Conservation (phyloP, 2,329 filamentous ascomycete genomes). For the Paraphoma chrysanthemicola region DNA sequence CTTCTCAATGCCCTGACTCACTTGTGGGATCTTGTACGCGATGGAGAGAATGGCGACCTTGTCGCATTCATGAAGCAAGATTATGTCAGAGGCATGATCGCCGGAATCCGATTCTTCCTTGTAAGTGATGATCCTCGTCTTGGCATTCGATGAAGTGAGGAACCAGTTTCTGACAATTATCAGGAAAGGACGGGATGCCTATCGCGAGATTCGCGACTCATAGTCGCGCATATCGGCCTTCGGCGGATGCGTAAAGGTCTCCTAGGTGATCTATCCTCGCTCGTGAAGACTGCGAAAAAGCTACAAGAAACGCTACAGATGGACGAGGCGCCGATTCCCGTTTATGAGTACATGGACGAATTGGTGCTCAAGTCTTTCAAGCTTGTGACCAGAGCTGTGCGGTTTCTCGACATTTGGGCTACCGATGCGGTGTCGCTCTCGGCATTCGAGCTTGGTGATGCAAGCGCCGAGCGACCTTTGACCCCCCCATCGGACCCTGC, state of each 20-base stretch:
- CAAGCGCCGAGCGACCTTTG: conserved; percentile 40
- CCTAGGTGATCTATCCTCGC: conserved; percentile 83
- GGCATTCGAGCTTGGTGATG: conserved; percentile 40
- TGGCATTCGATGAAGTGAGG: no score
- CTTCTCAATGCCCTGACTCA: conserved; percentile 86
- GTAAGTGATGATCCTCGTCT: conserved; percentile 61
- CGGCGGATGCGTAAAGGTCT: conserved; percentile 85
- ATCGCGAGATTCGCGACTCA: conserved; percentile 77
- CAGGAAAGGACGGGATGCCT: conserved; percentile 90
- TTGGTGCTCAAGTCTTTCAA: conserved; percentile 94
- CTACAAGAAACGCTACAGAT: conserved; percentile 74
- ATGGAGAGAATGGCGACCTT: conserved; percentile 75
- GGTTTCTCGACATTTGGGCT: conserved; percentile 86
- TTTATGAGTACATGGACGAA: conserved; percentile 84
- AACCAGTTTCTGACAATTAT: conserved; percentile 21
- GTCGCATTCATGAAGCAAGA: conserved; percentile 89
- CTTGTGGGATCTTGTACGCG: conserved; percentile 89
- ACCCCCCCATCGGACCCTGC: conserved; percentile 49
- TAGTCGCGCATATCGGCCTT: conserved; percentile 77
- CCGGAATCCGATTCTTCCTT: conserved; percentile 86
- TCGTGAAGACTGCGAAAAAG: conserved; percentile 88
- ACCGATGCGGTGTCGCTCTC: conserved; percentile 62
- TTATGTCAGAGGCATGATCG: conserved; percentile 92
- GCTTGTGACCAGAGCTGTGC: conserved; percentile 88
- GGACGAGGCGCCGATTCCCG: conserved; percentile 47